Percentiles rank a stretch among this genome's conserved stretches.
Evolutionary conservation across 2,329 filamentous ascomycete genomes (phyloP).

Genomic region (Sporothrix euskadiensis): DNA sequence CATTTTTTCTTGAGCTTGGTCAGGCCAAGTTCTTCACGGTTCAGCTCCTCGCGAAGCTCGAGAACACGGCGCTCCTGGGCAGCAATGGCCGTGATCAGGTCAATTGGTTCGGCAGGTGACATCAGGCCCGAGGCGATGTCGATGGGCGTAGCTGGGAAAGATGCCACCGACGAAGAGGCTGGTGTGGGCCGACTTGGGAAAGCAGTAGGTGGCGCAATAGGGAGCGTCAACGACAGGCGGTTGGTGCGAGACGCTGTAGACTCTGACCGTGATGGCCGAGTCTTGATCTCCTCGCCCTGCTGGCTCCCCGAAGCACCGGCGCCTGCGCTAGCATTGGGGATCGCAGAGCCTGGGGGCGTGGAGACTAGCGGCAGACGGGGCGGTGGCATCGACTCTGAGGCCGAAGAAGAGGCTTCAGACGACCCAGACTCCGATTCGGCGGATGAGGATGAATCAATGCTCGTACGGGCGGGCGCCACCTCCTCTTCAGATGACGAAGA

Average conservation of each 20-base stretch:
- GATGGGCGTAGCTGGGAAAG: constrained; percentile 54
- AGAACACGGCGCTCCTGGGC: constrained; percentile 88
- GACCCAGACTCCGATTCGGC: constrained; percentile 35
- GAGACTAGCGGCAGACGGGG: constrained; percentile 40
- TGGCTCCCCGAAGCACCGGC: background rate
- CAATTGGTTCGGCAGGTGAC: constrained; percentile 57
- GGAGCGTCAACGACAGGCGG: constrained; percentile 61
- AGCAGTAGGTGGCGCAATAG: constrained; percentile 58
- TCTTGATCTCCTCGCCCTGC: constrained; percentile 44
- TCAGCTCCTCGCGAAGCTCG: constrained; percentile 87
- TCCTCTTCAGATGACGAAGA: constrained; percentile 18
- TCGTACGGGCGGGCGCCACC: constrained; percentile 3
- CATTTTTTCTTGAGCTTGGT: constrained; percentile 78
- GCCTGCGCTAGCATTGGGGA: constrained; percentile 19
- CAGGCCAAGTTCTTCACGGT: constrained; percentile 76
- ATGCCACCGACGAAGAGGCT: constrained; percentile 44
- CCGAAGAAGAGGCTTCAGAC: constrained; percentile 31
- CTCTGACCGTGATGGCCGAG: constrained; percentile 53
- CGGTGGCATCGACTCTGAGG: constrained; percentile 42
- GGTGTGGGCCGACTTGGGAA: constrained; percentile 55
- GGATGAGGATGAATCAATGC: constrained; percentile 8
- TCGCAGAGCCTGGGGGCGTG: constrained; percentile 24
- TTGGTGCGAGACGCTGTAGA: constrained; percentile 58
- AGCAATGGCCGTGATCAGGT: constrained; percentile 85
- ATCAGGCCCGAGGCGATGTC: constrained; percentile 45